Conservation (phyloP, 768 basidiomycete species). For the Agrocybe chaxingu region DNA sequence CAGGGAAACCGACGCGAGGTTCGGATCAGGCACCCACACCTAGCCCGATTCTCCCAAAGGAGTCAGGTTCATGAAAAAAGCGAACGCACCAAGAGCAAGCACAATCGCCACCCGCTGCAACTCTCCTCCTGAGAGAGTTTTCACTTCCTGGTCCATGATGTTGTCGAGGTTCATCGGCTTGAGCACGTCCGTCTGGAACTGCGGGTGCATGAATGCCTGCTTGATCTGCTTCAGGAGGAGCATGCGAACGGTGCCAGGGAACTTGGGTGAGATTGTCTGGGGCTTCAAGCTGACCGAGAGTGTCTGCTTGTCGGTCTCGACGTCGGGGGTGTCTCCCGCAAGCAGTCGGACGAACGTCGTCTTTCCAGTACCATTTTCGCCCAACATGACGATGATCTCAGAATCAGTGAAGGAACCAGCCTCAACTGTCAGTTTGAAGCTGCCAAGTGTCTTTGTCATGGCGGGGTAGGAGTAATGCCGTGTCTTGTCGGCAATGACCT, state of each 20-base stretch:
- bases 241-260: conserved; percentile 96
- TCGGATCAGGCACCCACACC: no score
- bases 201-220: conserved; percentile 96
- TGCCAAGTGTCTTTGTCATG: conserved; percentile 96
- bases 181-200: conserved; percentile 97
- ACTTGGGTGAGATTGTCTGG: conserved; percentile 97
- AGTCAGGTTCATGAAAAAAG: background rate
- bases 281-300: conserved; percentile 94
- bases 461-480: conserved; percentile 88
- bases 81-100: conserved; percentile 70
- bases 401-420: conserved; percentile 94
- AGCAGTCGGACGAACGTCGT: conserved; percentile 96
- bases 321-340: conserved; percentile 90
- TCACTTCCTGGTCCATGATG: conserved; percentile 97
- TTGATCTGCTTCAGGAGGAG: conserved; percentile 93
- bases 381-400: conserved; percentile 98
- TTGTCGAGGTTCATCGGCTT: conserved; percentile 96
- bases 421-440: conserved; percentile 93
- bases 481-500: conserved; percentile 81
- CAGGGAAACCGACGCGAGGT: no score
- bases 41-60: no score
- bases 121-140: conserved; percentile 98
- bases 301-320: conserved; percentile 75
- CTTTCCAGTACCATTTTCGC: conserved; percentile 99
- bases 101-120: conserved; percentile 96